phyloP scores from a whole-genome alignment of 352 stramenopile genomes.

The Phytophthora sp. region DNA sequence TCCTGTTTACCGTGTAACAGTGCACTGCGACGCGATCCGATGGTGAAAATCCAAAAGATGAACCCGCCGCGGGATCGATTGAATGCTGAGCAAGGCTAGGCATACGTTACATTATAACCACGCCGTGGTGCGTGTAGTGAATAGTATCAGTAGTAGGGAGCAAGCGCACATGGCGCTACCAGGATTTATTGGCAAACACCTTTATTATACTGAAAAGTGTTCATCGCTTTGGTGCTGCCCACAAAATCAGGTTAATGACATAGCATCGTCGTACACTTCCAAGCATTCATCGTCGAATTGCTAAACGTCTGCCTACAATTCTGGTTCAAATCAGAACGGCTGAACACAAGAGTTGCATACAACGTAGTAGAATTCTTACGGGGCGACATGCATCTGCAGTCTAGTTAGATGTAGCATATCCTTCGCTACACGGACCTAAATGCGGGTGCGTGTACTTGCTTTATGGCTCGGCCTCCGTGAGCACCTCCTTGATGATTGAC shows the following conservation, averaged over 20 bases:
- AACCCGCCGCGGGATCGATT: conserved; percentile 81
- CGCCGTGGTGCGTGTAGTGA: conserved; percentile 16
- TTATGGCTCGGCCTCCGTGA: conserved; percentile 71
- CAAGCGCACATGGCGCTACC: conserved; percentile 5
- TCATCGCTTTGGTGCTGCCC: too few species aligned
- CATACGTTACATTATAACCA: conserved; percentile 22
- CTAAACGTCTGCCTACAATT: too few species aligned
- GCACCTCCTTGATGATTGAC: conserved; percentile 78
- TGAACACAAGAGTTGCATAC: too few species aligned
- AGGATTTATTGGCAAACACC: conserved; percentile 25
- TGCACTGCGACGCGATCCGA: conserved; percentile 67
- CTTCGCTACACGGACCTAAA: conserved; percentile 4
- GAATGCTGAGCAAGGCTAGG: conserved; percentile 51
- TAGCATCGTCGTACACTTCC: too few species aligned
- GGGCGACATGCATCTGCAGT: conserved; percentile 5
- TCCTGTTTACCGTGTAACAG: conserved; percentile 29
- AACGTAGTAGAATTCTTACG: too few species aligned
- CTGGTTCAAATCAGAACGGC: too few species aligned
- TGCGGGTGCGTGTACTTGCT: background rate
- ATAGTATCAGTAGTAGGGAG: conserved; percentile 24
- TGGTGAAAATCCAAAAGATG: conserved; percentile 91
- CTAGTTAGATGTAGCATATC: conserved; percentile 10
- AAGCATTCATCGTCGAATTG: too few species aligned
- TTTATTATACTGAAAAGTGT: conserved; percentile 1
- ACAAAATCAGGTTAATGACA: too few species aligned